Conservation (phyloP, 2,329 filamentous ascomycete species). For the Tolypocladium tundrense region DNA sequence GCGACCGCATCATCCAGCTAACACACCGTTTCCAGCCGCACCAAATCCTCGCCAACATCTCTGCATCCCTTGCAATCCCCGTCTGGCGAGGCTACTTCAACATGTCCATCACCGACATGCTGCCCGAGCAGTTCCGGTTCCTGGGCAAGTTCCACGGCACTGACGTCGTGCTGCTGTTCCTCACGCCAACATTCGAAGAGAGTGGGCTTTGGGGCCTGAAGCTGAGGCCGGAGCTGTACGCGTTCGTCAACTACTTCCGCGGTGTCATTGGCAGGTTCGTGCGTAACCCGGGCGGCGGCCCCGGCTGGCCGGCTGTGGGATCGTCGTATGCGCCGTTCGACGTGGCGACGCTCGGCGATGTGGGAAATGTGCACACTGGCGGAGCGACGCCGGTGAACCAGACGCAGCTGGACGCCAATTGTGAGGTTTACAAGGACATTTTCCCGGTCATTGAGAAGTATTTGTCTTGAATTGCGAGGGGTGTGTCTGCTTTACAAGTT, state of each 20-base stretch:
- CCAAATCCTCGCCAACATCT: conserved; percentile 10
- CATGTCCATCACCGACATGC: conserved; percentile 9
- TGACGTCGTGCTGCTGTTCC: conserved; percentile 14
- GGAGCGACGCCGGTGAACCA: conserved; percentile 10
- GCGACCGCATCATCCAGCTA: neutral
- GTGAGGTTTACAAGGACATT: conserved; percentile 8
- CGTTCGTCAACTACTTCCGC: conserved; percentile 12
- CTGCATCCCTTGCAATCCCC: conserved; percentile 8
- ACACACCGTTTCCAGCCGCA: conserved; percentile 11
- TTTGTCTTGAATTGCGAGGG: conserved; percentile 12
- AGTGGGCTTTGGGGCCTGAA: neutral
- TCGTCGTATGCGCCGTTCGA: conserved; percentile 11
- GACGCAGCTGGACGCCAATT: conserved; percentile 9
- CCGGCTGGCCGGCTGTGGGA: conserved; percentile 14
- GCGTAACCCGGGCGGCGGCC: conserved; percentile 11
- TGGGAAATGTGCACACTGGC: neutral
- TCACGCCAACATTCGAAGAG: conserved; percentile 7
- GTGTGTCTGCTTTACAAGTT: neutral
- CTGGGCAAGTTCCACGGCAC: conserved; percentile 16
- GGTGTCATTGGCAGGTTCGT: conserved; percentile 13
- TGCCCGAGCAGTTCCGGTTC: conserved; percentile 10
- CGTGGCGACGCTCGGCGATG: conserved; percentile 11
- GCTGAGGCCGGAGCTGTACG: conserved; percentile 11
- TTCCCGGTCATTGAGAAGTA: conserved; percentile 14
- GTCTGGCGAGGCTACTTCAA: conserved; percentile 18